Percentiles rank a stretch among this genome's conserved stretches.
These are phyloP conservation scores for Rhodotorula mucilaginosa DNA, from an alignment of 1,284 basidiomycete species.

Conservation along the genomic window DNA sequence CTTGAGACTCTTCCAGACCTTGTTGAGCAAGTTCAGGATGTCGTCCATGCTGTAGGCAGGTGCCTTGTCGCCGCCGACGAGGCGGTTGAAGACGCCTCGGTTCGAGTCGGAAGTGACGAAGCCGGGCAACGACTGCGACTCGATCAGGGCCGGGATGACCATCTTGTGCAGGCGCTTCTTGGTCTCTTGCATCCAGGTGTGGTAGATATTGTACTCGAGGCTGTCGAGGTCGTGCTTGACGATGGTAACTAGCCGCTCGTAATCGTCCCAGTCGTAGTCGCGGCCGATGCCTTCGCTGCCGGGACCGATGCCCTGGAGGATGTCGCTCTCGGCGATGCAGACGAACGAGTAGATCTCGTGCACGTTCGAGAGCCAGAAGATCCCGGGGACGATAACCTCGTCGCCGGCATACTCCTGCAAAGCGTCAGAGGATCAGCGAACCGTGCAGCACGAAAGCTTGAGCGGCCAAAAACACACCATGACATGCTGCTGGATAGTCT, in stretches of 20 bases:
- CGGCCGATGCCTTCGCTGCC: constrained; percentile 82
- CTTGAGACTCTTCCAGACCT: constrained; percentile 97
- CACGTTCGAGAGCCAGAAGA: constrained; percentile 99
- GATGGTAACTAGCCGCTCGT: constrained; percentile 91
- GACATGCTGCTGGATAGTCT: constrained; percentile 93
- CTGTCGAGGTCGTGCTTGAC: constrained; percentile 99
- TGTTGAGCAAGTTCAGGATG: constrained; percentile 92
- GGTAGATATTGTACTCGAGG: constrained; percentile 99
- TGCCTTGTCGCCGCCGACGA: constrained; percentile 73
- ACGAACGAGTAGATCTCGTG: constrained; percentile 99
- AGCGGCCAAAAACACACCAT: constrained; percentile 65
- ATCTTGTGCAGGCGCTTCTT: constrained; percentile 97
- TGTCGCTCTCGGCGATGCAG: constrained; percentile 96
- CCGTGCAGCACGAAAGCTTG: no score
- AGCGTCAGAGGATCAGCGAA: neutral
- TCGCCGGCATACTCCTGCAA: constrained; percentile 72
- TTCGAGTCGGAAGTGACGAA: constrained; percentile 90
- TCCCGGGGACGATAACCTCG: constrained; percentile 91
- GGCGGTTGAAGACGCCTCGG: constrained; percentile 89
- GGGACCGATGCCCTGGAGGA: constrained; percentile 95
- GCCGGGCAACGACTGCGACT: constrained; percentile 94
- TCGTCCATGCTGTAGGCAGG: constrained; percentile 99
- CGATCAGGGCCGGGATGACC: constrained; percentile 97
- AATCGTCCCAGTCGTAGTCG: constrained; percentile 94
- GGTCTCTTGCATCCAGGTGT: constrained; percentile 98